A percentile compares a stretch with the other conserved stretches of the same genome.
phyloP scores from a whole-genome alignment of 2,329 filamentous ascomycete species.

The Trichoderma gracile region DNA sequence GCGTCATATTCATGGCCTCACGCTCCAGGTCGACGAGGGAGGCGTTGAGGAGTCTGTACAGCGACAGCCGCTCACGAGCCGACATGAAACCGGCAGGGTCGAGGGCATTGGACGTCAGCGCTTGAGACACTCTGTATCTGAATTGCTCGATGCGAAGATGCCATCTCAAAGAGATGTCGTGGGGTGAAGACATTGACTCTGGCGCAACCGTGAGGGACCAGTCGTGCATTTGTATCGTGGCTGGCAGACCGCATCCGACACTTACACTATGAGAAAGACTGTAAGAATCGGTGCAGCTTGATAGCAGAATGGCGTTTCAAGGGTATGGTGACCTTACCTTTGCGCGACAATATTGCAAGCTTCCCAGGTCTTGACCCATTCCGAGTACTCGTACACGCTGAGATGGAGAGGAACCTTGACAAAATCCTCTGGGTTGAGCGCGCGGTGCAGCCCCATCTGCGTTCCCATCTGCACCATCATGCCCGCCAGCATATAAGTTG shows the following conservation, averaged over 20 bases:
- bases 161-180: conserved; percentile 13
- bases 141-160: conserved; percentile 23
- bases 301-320: too few relatives aligned
- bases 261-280: neutral
- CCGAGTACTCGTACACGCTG: conserved; percentile 13
- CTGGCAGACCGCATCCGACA: conserved; percentile 17
- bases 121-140: conserved; percentile 14
- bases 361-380: conserved; percentile 20
- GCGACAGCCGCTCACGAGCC: conserved; percentile 11
- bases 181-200: conserved; percentile 10
- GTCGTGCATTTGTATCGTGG: conserved; percentile 20
- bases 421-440: conserved; percentile 14
- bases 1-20: conserved; percentile 15
- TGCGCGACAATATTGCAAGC: conserved; percentile 19
- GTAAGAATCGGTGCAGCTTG: neutral
- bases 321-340: neutral
- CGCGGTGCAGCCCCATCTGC: conserved; percentile 15
- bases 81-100: conserved; percentile 17
- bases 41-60: conserved; percentile 16
- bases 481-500: conserved; percentile 17
- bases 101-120: conserved; percentile 14
- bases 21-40: conserved; percentile 17
- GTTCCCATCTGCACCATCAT: conserved; percentile 22
- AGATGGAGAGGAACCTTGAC: conserved; percentile 20
- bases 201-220: conserved; percentile 19